Conservation (phyloP, 345 rosid genomes). For the Gossypium sturtianum region DNA sequence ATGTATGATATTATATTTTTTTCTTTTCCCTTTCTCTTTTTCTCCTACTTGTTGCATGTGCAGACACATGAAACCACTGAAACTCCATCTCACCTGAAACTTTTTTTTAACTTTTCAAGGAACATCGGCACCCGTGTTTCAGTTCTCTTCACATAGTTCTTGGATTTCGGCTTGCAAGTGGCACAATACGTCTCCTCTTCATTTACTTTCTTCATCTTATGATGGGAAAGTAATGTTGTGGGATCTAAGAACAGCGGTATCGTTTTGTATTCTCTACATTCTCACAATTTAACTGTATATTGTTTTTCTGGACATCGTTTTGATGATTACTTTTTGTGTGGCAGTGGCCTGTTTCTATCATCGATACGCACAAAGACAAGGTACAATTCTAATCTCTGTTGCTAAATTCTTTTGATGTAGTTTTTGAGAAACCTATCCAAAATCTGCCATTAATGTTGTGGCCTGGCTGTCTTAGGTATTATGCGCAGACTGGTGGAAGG, state of each 20-base stretch:
- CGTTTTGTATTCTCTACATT: constrained; percentile 7
- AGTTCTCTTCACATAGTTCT: constrained; percentile 76
- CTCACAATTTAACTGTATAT: constrained; percentile 1
- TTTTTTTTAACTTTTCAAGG: constrained; percentile 35
- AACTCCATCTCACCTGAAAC: constrained; percentile 6
- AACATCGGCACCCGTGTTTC: constrained; percentile 80
- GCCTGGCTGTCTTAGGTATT: constrained; percentile 50
- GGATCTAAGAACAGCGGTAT: constrained; percentile 99
- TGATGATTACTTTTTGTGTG: constrained; percentile 25
- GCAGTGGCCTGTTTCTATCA: constrained; percentile 92
- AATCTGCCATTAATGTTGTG: neutral
- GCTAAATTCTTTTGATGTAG: neutral
- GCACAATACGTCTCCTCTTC: constrained; percentile 76
- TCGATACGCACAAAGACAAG: constrained; percentile 82
- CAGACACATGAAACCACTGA: neutral
- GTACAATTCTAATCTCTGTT: constrained; percentile 21
- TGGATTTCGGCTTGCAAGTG: constrained; percentile 98
- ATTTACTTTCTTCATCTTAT: constrained; percentile 86
- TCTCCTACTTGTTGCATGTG: neutral
- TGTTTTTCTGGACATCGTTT: neutral
- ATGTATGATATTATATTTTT: neutral
- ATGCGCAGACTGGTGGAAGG: constrained; percentile 96
- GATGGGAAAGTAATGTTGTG: constrained; percentile 98
- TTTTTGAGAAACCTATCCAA: neutral
- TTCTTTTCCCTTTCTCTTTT: neutral